Conservation (phyloP, 139 green algal genomes). For the Chlamydomonas sphaeroides region DNA sequence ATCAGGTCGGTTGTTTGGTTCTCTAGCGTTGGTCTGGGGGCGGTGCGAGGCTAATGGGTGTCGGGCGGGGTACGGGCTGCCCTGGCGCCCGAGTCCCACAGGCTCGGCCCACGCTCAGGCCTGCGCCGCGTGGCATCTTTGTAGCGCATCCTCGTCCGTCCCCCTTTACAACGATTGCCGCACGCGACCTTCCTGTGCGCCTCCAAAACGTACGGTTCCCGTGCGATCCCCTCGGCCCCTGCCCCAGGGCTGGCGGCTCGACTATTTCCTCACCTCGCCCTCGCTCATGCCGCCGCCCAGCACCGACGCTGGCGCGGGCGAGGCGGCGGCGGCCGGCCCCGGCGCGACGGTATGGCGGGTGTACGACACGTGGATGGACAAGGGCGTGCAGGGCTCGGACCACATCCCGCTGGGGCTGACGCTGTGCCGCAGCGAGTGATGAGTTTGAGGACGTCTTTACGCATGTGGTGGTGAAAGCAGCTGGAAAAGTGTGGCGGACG, state of each 20-base stretch:
- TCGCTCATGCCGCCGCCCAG: constrained; percentile 11
- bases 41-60: too few species aligned
- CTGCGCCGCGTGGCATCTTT: too few species aligned
- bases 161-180: too few species aligned
- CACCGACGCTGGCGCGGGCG: constrained; percentile 32
- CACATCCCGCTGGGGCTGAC: constrained; percentile 58
- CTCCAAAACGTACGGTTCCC: not conserved
- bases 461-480: too few species aligned
- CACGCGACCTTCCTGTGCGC: not conserved
- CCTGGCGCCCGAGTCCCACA: too few species aligned
- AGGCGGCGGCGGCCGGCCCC: too few species aligned
- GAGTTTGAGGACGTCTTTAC: not conserved
- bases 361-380: constrained; percentile 78
- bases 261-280: constrained; percentile 73
- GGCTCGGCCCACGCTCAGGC: too few species aligned
- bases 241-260: constrained; percentile 74
- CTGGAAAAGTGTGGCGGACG: too few species aligned
- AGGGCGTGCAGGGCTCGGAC: constrained; percentile 61
- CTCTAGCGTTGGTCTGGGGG: too few species aligned
- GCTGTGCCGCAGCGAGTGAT: too few species aligned
- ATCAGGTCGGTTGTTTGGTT: not conserved
- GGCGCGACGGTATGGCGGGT: not conserved
- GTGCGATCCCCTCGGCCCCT: not conserved
- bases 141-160: too few species aligned
- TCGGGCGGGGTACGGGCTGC: too few species aligned